Percentiles rank a stretch among this genome's conserved stretches.
phyloP scores from a whole-genome alignment of 2,329 filamentous ascomycete genomes.

The Gnomoniopsis sp. region DNA sequence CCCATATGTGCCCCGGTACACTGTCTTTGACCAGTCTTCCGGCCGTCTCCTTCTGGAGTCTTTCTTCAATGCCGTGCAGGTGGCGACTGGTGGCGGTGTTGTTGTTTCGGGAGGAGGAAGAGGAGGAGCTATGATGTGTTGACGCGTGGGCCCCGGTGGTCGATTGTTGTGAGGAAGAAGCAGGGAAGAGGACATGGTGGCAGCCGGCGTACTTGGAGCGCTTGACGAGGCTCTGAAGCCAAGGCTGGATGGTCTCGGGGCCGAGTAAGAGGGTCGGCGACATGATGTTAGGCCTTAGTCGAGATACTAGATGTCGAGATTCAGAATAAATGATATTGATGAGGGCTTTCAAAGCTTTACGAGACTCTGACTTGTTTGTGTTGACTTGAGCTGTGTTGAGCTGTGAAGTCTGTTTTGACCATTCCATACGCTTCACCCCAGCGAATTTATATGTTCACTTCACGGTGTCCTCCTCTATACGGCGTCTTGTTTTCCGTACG shows the following conservation, averaged over 20 bases:
- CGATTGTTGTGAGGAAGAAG: neutral
- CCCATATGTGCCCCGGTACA: conserved; percentile 2
- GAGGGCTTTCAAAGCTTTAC: neutral
- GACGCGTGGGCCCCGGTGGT: too few species aligned
- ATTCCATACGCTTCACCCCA: neutral
- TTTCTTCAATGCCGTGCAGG: neutral
- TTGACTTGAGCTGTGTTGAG: neutral
- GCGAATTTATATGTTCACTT: neutral
- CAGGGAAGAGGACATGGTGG: conserved; percentile 1
- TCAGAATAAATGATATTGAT: neutral
- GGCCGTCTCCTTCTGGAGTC: neutral
- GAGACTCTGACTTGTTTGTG: too few species aligned
- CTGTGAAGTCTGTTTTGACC: neutral
- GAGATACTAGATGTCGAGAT: too few species aligned
- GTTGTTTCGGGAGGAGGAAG: too few species aligned
- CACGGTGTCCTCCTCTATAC: neutral
- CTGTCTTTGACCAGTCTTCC: neutral
- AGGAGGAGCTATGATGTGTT: neutral
- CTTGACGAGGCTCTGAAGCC: neutral
- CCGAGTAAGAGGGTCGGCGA: neutral
- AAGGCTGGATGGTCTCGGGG: conserved; percentile 4
- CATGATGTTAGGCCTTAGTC: neutral
- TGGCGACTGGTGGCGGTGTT: neutral
- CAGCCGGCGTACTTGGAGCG: neutral
- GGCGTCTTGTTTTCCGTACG: neutral